phyloP scores from a whole-genome alignment of 225 moss, liverwort and hornwort species.

The Pleurozium schreberi region DNA sequence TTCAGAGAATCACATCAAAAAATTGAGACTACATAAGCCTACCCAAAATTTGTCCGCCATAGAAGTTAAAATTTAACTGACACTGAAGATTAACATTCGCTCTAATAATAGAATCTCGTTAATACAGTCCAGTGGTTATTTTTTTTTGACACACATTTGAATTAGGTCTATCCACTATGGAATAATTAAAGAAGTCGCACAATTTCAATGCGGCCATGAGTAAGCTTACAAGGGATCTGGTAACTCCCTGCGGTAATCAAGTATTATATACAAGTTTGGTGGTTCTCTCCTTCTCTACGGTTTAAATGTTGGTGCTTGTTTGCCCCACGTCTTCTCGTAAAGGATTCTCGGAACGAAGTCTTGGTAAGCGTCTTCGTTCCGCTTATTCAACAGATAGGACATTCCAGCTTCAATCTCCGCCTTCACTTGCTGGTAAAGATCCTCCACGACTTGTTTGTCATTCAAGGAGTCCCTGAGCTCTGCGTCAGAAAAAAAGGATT shows the following conservation, averaged over 20 bases:
- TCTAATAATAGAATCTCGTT: too few species aligned
- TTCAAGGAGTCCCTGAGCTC: constrained; percentile 43
- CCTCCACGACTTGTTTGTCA: constrained; percentile 34
- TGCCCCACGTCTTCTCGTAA: constrained; percentile 50
- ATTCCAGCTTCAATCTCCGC: constrained; percentile 55
- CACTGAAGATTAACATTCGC: neutral
- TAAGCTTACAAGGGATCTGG: neutral
- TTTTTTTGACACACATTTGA: neutral
- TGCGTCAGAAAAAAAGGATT: neutral
- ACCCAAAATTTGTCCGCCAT: too few species aligned
- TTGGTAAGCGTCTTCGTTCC: constrained; percentile 53
- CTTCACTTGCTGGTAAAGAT: constrained; percentile 53
- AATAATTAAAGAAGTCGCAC: neutral
- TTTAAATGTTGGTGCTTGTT: constrained; percentile 65
- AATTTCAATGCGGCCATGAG: neutral
- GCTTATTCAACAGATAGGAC: constrained; percentile 43
- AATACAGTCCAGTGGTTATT: neutral
- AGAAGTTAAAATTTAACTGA: neutral
- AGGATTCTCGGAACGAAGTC: constrained; percentile 49
- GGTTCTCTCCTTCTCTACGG: neutral
- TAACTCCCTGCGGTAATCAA: neutral
- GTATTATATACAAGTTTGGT: neutral
- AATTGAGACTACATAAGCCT: too few species aligned
- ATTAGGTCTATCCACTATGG: neutral
- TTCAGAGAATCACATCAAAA: too few species aligned